phyloP scores from a whole-genome alignment of 2,329 filamentous ascomycete genomes.

The Salinomyces thailandicus region DNA sequence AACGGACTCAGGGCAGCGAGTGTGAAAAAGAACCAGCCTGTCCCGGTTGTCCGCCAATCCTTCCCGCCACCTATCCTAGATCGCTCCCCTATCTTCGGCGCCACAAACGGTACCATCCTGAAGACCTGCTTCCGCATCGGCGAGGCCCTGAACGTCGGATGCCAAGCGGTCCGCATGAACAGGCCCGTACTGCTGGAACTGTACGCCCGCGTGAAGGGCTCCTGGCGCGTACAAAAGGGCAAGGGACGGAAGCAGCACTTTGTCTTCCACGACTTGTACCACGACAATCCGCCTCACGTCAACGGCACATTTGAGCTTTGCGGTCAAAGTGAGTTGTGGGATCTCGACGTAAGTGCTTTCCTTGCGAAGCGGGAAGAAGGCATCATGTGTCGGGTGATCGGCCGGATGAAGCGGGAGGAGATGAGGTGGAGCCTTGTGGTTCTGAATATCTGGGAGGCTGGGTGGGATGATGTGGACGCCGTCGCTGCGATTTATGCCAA shows the following conservation, averaged over 20 bases:
- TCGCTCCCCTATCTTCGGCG: slow-evolving; percentile 44
- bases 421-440: slow-evolving; percentile 37
- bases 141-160: slow-evolving; percentile 46
- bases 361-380: slow-evolving; percentile 21
- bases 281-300: slow-evolving; percentile 46
- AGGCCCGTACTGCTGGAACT: slow-evolving; percentile 48
- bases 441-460: slow-evolving; percentile 42
- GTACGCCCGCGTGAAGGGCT: slow-evolving; percentile 51
- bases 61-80: slow-evolving; percentile 43
- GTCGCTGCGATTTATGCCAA: slow-evolving; percentile 34
- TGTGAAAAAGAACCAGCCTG: slow-evolving; percentile 10
- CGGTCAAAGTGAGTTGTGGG: slow-evolving; percentile 35
- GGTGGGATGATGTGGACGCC: slow-evolving; percentile 45
- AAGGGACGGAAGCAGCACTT: slow-evolving; percentile 47
- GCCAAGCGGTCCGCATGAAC: slow-evolving; percentile 36
- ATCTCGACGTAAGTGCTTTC: slow-evolving; percentile 35
- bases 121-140: slow-evolving; percentile 55
- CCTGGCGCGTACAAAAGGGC: slow-evolving; percentile 28
- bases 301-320: slow-evolving; percentile 38
- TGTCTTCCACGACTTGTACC: slow-evolving; percentile 53
- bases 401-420: slow-evolving; percentile 36
- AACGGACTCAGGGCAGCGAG: slow-evolving; percentile 5
- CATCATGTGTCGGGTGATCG: slow-evolving; percentile 40
- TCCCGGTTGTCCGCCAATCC: slow-evolving; percentile 40
- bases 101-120: slow-evolving; percentile 38